Evolutionary conservation across 2,329 filamentous ascomycete genomes (phyloP).

Genomic region (Fusarium graminum): DNA sequence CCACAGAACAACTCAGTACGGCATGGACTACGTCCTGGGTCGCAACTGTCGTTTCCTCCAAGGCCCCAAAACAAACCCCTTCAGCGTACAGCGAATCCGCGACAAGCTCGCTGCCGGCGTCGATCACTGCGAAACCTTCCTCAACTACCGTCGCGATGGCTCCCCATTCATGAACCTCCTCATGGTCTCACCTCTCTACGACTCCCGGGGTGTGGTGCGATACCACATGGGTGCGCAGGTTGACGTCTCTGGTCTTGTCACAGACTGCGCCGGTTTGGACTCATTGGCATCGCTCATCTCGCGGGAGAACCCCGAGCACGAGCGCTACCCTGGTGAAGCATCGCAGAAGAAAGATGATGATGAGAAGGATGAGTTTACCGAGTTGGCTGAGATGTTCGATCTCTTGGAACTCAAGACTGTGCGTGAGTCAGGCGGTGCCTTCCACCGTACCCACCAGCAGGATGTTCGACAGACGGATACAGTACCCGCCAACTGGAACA

Average conservation of each 20-base stretch:
- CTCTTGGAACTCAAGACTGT: slow-evolving; percentile 74
- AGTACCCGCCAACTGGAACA: slow-evolving; percentile 54
- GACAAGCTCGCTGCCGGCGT: slow-evolving; percentile 72
- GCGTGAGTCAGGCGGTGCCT: slow-evolving; percentile 71
- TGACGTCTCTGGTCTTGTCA: slow-evolving; percentile 76
- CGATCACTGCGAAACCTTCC: slow-evolving; percentile 79
- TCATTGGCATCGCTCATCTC: slow-evolving; percentile 65
- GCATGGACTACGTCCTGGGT: slow-evolving; percentile 78
- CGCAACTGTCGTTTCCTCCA: slow-evolving; percentile 85
- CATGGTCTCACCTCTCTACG: slow-evolving; percentile 78
- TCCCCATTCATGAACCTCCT: slow-evolving; percentile 83
- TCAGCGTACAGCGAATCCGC: slow-evolving; percentile 71
- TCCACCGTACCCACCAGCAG: slow-evolving; percentile 61
- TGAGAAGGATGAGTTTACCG: slow-evolving; percentile 70
- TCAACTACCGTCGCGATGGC: slow-evolving; percentile 84
- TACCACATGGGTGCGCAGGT: slow-evolving; percentile 80
- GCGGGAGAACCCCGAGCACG: slow-evolving; percentile 48
- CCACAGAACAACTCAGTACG: slow-evolving; percentile 80
- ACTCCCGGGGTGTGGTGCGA: slow-evolving; percentile 73
- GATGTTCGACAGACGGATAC: slow-evolving; percentile 59
- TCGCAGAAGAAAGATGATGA: slow-evolving; percentile 9
- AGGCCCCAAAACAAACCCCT: slow-evolving; percentile 76
- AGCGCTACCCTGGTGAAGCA: slow-evolving; percentile 39
- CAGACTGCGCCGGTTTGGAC: slow-evolving; percentile 74
- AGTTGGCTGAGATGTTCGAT: slow-evolving; percentile 78